Evolutionary conservation across 805 yeast genomes (phyloP).

Genomic region (Pichia manshurica): DNA sequence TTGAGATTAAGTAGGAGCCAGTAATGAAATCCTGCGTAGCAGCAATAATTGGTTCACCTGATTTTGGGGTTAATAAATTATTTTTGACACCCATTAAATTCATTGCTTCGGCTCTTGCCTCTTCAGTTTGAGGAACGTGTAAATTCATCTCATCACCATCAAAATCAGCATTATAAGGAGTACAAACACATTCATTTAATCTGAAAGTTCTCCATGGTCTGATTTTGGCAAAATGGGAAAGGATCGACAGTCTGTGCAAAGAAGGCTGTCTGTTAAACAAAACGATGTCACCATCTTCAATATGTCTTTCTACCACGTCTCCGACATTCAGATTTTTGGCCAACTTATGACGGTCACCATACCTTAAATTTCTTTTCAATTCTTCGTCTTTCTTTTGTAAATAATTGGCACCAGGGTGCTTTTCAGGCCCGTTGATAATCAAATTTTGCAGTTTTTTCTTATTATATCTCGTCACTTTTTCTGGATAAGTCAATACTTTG

Average conservation of each 20-base stretch:
- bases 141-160: conserved; percentile 99
- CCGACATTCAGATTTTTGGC: conserved; percentile 79
- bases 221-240: conserved; percentile 92
- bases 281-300: conserved; percentile 95
- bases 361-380: conserved; percentile 81
- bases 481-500: conserved; percentile 92
- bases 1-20: conserved; percentile 87
- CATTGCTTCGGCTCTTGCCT: conserved; percentile 98
- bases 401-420: conserved; percentile 96
- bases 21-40: conserved; percentile 99
- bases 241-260: conserved; percentile 85
- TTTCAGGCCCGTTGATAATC: conserved; percentile 76
- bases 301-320: conserved; percentile 92
- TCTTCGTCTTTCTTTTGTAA: conserved; percentile 75
- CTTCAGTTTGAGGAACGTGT: conserved; percentile 98
- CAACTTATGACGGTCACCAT: conserved; percentile 74
- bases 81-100: conserved; percentile 97
- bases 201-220: conserved; percentile 98
- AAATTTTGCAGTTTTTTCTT: conserved; percentile 67
- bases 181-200: conserved; percentile 96
- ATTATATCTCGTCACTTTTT: conserved; percentile 85
- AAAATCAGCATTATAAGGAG: conserved; percentile 98
- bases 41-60: conserved; percentile 98
- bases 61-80: conserved; percentile 89
- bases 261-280: conserved; percentile 97